Base-by-base conservation (phyloP, 2,329 filamentous ascomycete species). In the Penicillium sclerotiorum region DNA sequence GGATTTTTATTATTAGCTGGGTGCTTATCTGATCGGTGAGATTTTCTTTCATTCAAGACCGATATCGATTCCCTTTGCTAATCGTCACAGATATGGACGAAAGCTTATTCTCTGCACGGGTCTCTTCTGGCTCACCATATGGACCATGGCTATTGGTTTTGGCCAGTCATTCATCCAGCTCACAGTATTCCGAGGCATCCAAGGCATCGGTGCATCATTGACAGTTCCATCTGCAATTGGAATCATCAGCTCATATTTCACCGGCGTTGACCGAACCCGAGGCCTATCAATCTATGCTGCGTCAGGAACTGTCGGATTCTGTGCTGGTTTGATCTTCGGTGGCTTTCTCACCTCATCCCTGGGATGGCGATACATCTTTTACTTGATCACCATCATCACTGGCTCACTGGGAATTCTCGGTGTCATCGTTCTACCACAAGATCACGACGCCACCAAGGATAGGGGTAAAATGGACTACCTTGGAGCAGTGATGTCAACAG, bases 211-310 rank as follows among this genome's bases (percentile, higher is more conserved):
- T 1, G 66, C 75, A 1, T 74, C 76, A 5, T 70, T 79, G 69
- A 76, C 75, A 2, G 66, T 79, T 0, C 76, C 76, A 1, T 74
- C 76, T 0, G 73, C 73, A 0, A 75, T 78, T 38, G 70, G 74
- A 1, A 72, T 79, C 18, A 76, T 79, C 44, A 70, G 62, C 41
- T 76, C 60, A 17, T 73, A 73, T 55, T 73, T 73, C 18, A 66
- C 67, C 8, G 64, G 67, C 9, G 58, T 67, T 30, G 71, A 73
- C 45, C 63, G 71, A 1, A 73, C 71, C 5, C 62, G 69, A 5
- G 71, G 65, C 2, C 54, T 74, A n/a, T 71, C 71, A 13, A 68
- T 73, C 15, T 74, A 71, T 40, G 71, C 66, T 8, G 67, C 71
- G 0, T 68, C 70, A 0, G 71, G 71, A 1, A 71, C 71, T 1